A percentile compares a stretch with the other conserved stretches of the same genome.
Conservation (phyloP, 176 grass and related monocot species). For the bread wheat (Triticum aestivum) region DNA sequence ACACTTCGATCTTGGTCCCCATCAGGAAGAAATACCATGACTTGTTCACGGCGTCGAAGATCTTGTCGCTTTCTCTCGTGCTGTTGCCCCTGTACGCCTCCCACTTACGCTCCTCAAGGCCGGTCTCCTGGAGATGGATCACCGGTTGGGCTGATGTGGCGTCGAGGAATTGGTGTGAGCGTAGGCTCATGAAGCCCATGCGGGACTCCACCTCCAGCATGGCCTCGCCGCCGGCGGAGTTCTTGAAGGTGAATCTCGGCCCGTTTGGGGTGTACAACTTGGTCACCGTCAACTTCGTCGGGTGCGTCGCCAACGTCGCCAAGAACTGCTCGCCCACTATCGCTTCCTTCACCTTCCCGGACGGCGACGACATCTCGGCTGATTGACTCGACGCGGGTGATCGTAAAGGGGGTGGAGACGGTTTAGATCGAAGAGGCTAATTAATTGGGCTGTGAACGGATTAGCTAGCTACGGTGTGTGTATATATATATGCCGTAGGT, state of each 20-base stretch:
- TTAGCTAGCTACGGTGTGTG: neutral
- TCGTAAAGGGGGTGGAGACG: neutral
- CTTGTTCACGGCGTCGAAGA: slow-evolving; percentile 43
- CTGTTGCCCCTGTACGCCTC: slow-evolving; percentile 45
- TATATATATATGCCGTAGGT: neutral
- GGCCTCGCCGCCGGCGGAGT: neutral
- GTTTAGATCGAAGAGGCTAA: neutral
- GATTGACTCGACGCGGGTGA: neutral
- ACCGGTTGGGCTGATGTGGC: slow-evolving; percentile 6
- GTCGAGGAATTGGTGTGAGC: slow-evolving; percentile 33
- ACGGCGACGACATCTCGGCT: neutral
- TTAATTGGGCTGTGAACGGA: neutral
- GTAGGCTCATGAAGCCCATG: neutral
- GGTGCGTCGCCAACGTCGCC: neutral
- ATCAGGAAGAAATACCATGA: slow-evolving; percentile 26
- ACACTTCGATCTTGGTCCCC: slow-evolving; percentile 43
- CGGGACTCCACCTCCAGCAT: slow-evolving; percentile 38
- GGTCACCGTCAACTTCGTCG: neutral
- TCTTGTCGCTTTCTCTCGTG: neutral
- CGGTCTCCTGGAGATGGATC: slow-evolving; percentile 25
- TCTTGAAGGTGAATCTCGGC: neutral
- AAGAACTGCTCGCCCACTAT: too few species aligned
- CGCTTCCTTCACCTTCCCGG: too few species aligned
- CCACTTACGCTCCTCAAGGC: slow-evolving; percentile 12
- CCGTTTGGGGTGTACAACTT: neutral